phyloP scores from a whole-genome alignment of 2,329 filamentous ascomycete species.

The Ophiostoma perfectum region DNA sequence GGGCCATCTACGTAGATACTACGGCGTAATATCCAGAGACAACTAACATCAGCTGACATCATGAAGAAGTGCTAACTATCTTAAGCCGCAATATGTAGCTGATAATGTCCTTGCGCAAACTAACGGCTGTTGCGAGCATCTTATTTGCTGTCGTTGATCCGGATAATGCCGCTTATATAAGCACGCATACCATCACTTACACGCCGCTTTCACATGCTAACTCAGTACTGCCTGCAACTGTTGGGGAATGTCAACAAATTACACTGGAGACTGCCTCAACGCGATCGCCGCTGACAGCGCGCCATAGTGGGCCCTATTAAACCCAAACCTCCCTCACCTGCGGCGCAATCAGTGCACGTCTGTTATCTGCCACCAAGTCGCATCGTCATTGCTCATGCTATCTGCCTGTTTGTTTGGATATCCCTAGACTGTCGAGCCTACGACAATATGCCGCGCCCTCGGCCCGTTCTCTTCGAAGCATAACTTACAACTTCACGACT shows the following conservation, averaged over 20 bases:
- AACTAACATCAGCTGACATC: too few species aligned
- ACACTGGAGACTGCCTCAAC: constrained; percentile 12
- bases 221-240: not conserved
- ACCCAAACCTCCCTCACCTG: not conserved
- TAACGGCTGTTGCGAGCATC: too few species aligned
- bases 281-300: constrained; percentile 8
- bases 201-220: constrained; percentile 5
- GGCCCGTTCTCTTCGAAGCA: not conserved
- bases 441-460: not conserved
- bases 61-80: too few species aligned
- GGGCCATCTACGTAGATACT: too few species aligned
- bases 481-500: not conserved
- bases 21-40: too few species aligned
- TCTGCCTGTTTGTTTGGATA: not conserved
- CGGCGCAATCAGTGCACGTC: not conserved
- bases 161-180: not conserved
- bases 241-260: constrained; percentile 13
- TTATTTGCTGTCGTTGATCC: too few species aligned
- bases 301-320: not conserved
- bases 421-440: not conserved
- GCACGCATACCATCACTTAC: not conserved
- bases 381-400: not conserved
- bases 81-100: too few species aligned
- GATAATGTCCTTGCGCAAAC: too few species aligned
- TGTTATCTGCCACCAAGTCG: not conserved